Evolutionary conservation across 768 basidiomycete genomes (phyloP).

Genomic region (Tylopilus balloui): DNA sequence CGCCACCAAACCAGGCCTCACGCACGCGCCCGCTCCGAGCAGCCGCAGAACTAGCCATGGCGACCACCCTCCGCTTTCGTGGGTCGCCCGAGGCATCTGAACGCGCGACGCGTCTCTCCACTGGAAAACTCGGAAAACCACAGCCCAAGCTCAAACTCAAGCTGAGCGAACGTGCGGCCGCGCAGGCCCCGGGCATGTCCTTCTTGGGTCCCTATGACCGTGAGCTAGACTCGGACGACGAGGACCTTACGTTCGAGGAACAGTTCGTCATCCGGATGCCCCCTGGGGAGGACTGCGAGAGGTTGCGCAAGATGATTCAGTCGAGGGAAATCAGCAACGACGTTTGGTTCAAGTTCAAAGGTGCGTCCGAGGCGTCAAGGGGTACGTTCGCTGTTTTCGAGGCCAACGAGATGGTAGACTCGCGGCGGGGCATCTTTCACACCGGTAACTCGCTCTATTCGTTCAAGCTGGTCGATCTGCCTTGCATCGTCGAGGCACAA

Average conservation of each 20-base stretch:
- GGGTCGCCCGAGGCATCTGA: constrained; percentile 35
- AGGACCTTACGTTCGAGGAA: constrained; percentile 93
- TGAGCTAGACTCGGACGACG: constrained; percentile 92
- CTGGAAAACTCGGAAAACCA: constrained; percentile 40
- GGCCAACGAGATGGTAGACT: constrained; percentile 51
- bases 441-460: constrained; percentile 76
- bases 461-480: constrained; percentile 93
- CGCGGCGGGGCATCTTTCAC: constrained; percentile 86
- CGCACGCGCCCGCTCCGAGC: constrained; percentile 32
- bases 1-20: constrained; percentile 14
- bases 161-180: constrained; percentile 76
- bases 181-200: constrained; percentile 79
- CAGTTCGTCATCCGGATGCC: constrained; percentile 93
- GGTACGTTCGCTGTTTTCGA: constrained; percentile 1
- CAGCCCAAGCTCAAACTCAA: constrained; percentile 86
- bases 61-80: constrained; percentile 31
- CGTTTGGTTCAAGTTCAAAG: constrained; percentile 98
- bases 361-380: constrained; percentile 35
- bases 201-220: constrained; percentile 91
- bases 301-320: constrained; percentile 75
- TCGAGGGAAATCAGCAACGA: constrained; percentile 76
- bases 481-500: constrained; percentile 90
- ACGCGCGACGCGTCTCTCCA: constrained; percentile 55
- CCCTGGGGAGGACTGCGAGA: constrained; percentile 76
- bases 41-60: constrained; percentile 34